Evolutionary conservation across 805 yeast genomes (phyloP), one percentile per base, ranked within the genome.

Genomic region (Yarrowia bubula): DNA sequence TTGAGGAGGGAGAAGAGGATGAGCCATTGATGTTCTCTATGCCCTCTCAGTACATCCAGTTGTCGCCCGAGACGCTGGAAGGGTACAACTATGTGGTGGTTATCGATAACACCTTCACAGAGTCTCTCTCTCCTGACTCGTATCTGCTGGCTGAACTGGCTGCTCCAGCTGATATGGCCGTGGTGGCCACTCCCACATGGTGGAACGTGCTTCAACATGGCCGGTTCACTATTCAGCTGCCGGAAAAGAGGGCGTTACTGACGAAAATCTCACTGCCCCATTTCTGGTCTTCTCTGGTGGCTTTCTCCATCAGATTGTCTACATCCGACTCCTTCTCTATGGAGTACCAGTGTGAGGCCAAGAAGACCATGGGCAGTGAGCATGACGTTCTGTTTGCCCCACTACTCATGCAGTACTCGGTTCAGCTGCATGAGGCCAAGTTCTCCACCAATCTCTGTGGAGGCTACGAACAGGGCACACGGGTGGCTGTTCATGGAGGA

Each of bases 401-500:
- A 11, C 64, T 58, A 2, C 15, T 58, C 13, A 58, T 58, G 64
- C 64, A 58, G 51, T 58, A 61, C 15, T 61, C 65, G 1, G 13
- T 37, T 10, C 44, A 46, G 28, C 33, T 46, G n/a, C 58, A 46
- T 3, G 65, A 61, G 28, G 55, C 65, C 28, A 61, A 61, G 39
- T 61, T 61, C 10, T 11, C 28, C 37, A 46, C 57, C 0, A 28
- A 61, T 9, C n/a, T 58, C 13, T 58, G 64, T 28, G 65, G 46
- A 1, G 55, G 41, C 1, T 61, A 61, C 18, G 55, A 61, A 39
- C 37, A 48, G 33, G 55, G 57, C 2, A 61, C 65, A 0, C 28
- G 47, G 67, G 74, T 80, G 32, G 77, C 77, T 60, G 75, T 80
- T 42, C 95, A 90, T 71, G 88, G 90, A 22, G 80, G 86, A 15